These are phyloP conservation scores for Picochlorum sp. DNA, from an alignment of 139 green algal species.

Conservation along the genomic window DNA sequence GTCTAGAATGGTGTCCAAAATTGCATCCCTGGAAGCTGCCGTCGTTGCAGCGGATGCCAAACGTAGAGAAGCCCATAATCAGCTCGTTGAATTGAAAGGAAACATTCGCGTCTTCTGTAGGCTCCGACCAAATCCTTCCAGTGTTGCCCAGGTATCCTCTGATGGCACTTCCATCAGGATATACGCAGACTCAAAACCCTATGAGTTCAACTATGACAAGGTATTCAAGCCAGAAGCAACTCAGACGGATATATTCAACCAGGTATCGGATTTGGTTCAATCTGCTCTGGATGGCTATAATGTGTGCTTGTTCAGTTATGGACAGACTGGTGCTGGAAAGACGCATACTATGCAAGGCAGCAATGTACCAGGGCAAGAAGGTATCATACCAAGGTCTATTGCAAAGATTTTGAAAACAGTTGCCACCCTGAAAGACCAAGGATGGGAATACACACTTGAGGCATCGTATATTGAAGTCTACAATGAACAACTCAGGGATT, in stretches of 20 bases:
- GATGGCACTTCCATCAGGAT: conserved; percentile 49
- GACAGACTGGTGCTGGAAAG: conserved; percentile 95
- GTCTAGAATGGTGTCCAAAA: conserved; percentile 50
- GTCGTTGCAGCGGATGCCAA: conserved; percentile 42
- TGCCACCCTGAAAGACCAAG: conserved; percentile 42
- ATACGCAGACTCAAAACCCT: conserved; percentile 49
- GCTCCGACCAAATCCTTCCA: conserved; percentile 39
- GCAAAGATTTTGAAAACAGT: conserved; percentile 66
- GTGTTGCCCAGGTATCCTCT: conserved; percentile 28
- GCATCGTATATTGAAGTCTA: conserved; percentile 91
- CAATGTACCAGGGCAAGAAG: conserved; percentile 30
- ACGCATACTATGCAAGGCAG: conserved; percentile 94
- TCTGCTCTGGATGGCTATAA: conserved; percentile 92
- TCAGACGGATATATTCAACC: conserved; percentile 72
- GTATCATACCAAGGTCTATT: conserved; percentile 84
- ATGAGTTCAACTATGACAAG: conserved; percentile 65
- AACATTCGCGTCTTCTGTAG: conserved; percentile 90
- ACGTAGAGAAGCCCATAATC: conserved; percentile 72
- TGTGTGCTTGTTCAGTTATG: conserved; percentile 97
- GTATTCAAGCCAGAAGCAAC: conserved; percentile 59
- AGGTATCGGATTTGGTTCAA: conserved; percentile 90
- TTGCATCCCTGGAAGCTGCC: conserved; percentile 55
- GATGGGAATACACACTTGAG: conserved; percentile 78
- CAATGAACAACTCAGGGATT: conserved; percentile 81
- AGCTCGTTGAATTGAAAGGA: conserved; percentile 74